phyloP scores from a whole-genome alignment of 805 yeast species.

The Pichia occidentalis region DNA sequence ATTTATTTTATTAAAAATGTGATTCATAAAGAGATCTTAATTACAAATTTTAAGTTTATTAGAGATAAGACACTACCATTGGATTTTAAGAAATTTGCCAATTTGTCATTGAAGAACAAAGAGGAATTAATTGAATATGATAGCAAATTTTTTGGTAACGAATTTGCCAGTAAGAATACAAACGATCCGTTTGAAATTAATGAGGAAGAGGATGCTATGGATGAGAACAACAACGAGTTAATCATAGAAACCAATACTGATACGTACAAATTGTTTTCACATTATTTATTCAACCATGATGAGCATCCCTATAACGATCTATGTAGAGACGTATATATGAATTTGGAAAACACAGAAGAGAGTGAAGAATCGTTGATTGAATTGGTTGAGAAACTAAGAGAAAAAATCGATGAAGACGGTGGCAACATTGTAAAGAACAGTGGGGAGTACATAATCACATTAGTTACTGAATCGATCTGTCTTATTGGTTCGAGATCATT shows the following conservation, averaged over 20 bases:
- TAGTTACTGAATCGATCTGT: conserved; percentile 65
- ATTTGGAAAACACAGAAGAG: conserved; percentile 27
- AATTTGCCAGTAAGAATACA: conserved; percentile 18
- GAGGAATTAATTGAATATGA: conserved; percentile 35
- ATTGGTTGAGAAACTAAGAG: conserved; percentile 20
- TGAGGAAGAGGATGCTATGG: conserved; percentile 8
- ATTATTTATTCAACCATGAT: conserved; percentile 30
- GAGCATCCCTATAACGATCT: conserved; percentile 29
- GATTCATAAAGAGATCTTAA: conserved; percentile 75
- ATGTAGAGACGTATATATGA: conserved; percentile 29
- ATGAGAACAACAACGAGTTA: conserved; percentile 17
- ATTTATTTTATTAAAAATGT: conserved; percentile 68
- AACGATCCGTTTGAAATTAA: conserved; percentile 13
- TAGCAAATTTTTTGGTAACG: conserved; percentile 28
- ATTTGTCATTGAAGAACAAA: conserved; percentile 33
- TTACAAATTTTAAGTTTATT: conserved; percentile 70
- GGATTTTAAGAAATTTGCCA: conserved; percentile 45
- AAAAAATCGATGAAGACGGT: conserved; percentile 15
- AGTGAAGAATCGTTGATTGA: conserved; percentile 26
- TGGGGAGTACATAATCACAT: conserved; percentile 44
- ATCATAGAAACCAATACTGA: conserved; percentile 22
- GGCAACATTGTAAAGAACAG: conserved; percentile 18
- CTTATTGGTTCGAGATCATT: conserved; percentile 85
- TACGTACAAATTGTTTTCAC: conserved; percentile 26
- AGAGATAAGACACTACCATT: conserved; percentile 57